These are phyloP conservation scores for Annona squamosa DNA, from an alignment of 164 flowering plant species.

Conservation along the genomic window DNA sequence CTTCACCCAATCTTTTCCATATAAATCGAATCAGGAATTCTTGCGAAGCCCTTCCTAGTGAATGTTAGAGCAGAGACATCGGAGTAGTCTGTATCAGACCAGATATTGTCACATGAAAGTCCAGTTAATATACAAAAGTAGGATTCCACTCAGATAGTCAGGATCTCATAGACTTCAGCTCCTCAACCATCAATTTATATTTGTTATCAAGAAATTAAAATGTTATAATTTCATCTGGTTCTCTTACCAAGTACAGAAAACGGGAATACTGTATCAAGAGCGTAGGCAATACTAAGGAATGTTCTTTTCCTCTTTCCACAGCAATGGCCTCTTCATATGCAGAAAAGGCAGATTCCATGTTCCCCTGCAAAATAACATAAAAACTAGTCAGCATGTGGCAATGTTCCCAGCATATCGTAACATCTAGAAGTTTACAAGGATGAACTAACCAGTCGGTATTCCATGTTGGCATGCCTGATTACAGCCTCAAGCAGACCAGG, in stretches of 20 bases:
- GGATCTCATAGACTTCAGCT: no score
- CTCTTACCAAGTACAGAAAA: slow-evolving; percentile 61
- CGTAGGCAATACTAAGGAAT: slow-evolving; percentile 67
- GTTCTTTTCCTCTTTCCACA: slow-evolving; percentile 90
- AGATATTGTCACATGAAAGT: no score
- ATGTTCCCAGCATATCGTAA: not conserved
- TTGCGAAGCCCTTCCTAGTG: not conserved
- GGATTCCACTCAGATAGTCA: no score
- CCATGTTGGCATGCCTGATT: slow-evolving; percentile 95
- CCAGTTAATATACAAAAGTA: no score
- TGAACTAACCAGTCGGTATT: slow-evolving; percentile 62
- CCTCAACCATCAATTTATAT: not conserved
- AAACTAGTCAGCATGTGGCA: not conserved
- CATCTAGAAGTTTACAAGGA: not conserved
- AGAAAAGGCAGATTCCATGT: slow-evolving; percentile 63
- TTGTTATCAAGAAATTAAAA: not conserved
- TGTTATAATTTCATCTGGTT: not conserved
- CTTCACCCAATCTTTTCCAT: not conserved
- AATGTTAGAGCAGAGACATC: no score
- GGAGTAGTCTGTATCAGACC: no score
- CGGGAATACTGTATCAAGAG: slow-evolving; percentile 87
- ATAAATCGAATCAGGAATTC: not conserved
- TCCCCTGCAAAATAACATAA: slow-evolving; percentile 51
- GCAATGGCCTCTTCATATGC: slow-evolving; percentile 92
- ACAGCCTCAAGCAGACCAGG: slow-evolving; percentile 95